phyloP scores from a whole-genome alignment of 1,139 yeast genomes.

The Pichia kudriavzevii region DNA sequence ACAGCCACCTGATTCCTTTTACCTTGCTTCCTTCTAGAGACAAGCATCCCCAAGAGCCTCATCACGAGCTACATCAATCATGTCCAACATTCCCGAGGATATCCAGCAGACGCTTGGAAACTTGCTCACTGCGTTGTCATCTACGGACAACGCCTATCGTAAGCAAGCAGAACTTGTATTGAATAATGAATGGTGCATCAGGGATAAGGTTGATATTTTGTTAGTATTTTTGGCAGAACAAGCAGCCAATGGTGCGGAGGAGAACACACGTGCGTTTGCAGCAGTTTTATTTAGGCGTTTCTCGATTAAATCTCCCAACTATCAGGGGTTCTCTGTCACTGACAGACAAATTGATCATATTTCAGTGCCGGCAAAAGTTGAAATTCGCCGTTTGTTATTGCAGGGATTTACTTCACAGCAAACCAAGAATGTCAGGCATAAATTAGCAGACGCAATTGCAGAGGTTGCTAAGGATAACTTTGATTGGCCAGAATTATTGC shows the following conservation, averaged over 20 bases:
- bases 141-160: constrained; percentile 70
- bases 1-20: no score
- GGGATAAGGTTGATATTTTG: constrained; percentile 57
- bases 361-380: constrained; percentile 48
- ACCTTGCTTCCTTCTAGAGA: not conserved
- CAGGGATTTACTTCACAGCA: constrained; percentile 66
- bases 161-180: constrained; percentile 70
- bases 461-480: constrained; percentile 68
- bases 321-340: constrained; percentile 45
- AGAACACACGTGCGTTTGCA: constrained; percentile 53
- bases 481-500: constrained; percentile 73
- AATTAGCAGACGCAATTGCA: constrained; percentile 88
- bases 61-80: constrained; percentile 17
- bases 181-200: constrained; percentile 65
- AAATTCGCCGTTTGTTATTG: constrained; percentile 59
- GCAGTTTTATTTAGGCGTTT: constrained; percentile 88
- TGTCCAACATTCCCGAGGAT: constrained; percentile 60
- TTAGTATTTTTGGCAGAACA: constrained; percentile 79
- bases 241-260: constrained; percentile 53
- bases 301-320: constrained; percentile 69
- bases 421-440: constrained; percentile 74
- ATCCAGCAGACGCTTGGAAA: constrained; percentile 48
- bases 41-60: no score
- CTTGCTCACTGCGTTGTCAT: constrained; percentile 61
- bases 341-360: constrained; percentile 74